Evolutionary conservation across 2,329 filamentous ascomycete genomes (phyloP).

Genomic region (Penicillium verrucosum): DNA sequence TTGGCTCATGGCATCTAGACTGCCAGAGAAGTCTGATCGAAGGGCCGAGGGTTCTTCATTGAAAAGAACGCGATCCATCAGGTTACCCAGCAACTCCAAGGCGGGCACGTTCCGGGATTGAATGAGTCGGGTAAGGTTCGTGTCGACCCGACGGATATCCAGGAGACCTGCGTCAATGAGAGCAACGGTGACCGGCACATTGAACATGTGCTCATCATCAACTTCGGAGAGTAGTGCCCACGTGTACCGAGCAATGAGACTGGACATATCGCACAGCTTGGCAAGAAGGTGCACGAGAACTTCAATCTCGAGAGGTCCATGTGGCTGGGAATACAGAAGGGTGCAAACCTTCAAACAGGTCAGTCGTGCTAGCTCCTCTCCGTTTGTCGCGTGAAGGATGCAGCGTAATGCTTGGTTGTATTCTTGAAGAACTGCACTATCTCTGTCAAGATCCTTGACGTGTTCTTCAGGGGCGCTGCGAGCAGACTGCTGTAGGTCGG

Average conservation of each 20-base stretch:
- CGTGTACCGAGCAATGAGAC: conserved; percentile 53
- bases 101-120: conserved; percentile 67
- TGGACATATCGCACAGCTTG: conserved; percentile 61
- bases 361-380: conserved; percentile 55
- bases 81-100: conserved; percentile 73
- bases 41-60: conserved; percentile 74
- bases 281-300: conserved; percentile 60
- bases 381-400: conserved; percentile 54
- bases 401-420: conserved; percentile 56
- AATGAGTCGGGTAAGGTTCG: conserved; percentile 70
- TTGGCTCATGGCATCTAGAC: conserved; percentile 73
- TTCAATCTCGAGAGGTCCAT: conserved; percentile 59
- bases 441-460: conserved; percentile 55
- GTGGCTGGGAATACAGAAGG: conserved; percentile 54
- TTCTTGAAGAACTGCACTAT: conserved; percentile 54
- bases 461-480: conserved; percentile 57
- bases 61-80: conserved; percentile 75
- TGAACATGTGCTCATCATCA: conserved; percentile 61
- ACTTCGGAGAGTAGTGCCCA: conserved; percentile 49
- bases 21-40: conserved; percentile 80
- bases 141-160: conserved; percentile 64
- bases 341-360: conserved; percentile 57
- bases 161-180: conserved; percentile 59
- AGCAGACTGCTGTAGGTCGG: conserved; percentile 55
- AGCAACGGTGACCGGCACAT: conserved; percentile 58